Evolutionary conservation across 83 land plant species (phyloP).

Genomic region (Picea abies): DNA sequence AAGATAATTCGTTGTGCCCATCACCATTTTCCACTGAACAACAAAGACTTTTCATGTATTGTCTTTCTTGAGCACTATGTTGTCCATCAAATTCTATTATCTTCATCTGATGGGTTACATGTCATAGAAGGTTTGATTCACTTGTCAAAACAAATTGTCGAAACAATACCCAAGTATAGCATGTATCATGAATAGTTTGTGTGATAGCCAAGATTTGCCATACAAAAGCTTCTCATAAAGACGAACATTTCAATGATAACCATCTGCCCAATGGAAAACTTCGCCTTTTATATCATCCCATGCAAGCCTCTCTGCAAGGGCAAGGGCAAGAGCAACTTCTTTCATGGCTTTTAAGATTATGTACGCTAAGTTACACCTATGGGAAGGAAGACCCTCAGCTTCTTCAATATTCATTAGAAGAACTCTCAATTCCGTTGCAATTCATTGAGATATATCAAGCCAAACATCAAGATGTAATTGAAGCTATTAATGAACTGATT

Average conservation of each 20-base stretch:
- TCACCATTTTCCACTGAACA: slow-evolving; percentile 42
- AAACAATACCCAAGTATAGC: no score
- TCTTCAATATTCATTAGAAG: no score
- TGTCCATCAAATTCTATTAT: slow-evolving; percentile 73
- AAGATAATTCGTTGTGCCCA: slow-evolving; percentile 34
- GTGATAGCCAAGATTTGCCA: no score
- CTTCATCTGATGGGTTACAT: slow-evolving; percentile 57
- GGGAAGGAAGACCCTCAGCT: slow-evolving; percentile 58
- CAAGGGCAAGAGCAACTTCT: not conserved
- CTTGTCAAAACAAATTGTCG: slow-evolving; percentile 54
- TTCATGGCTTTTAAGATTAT: no score
- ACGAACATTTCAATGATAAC: no score
- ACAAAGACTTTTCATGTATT: slow-evolving; percentile 62
- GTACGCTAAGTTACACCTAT: slow-evolving; percentile 55
- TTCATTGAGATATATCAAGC: no score
- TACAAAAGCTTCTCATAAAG: no score
- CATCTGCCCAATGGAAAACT: no score
- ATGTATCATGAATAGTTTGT: no score
- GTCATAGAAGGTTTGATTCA: slow-evolving; percentile 51
- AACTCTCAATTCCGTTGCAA: no score
- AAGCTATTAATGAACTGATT: no score
- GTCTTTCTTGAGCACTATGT: slow-evolving; percentile 71
- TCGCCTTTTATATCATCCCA: slow-evolving; percentile 26
- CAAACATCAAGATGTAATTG: no score
- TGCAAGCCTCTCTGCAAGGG: slow-evolving; percentile 43